Percentiles rank a stretch among this genome's conserved stretches.
Conservation (phyloP, 2,329 filamentous ascomycete species). For the Colletotrichum zoysiae region DNA sequence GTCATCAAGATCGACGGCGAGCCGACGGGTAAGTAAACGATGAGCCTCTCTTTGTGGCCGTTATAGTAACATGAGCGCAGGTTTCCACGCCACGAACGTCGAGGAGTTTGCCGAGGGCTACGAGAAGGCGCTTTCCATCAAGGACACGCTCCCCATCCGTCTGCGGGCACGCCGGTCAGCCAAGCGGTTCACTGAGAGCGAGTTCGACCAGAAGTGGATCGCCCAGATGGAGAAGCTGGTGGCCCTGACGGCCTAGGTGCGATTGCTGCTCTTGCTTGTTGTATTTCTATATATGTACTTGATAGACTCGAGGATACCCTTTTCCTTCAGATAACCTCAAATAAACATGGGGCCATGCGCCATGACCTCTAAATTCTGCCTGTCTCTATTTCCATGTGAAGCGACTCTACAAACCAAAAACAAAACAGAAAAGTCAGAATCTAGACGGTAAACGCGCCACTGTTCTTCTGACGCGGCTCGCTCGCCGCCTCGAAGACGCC, state of each 20-base stretch:
- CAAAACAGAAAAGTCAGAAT: not conserved
- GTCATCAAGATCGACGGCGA: constrained; percentile 83
- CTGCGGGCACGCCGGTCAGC: constrained; percentile 82
- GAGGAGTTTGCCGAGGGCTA: constrained; percentile 86
- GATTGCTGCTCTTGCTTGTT: constrained; percentile 30
- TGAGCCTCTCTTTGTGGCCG: not conserved
- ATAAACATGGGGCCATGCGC: constrained; percentile 15
- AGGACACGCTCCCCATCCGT: constrained; percentile 81
- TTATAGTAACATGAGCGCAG: constrained; percentile 55
- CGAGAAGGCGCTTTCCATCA: constrained; percentile 78
- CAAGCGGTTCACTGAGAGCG: constrained; percentile 86
- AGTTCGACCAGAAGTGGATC: constrained; percentile 85
- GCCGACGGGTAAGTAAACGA: constrained; percentile 73
- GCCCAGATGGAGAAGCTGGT: constrained; percentile 80
- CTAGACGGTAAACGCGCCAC: constrained; percentile 69
- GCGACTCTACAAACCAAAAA: not conserved
- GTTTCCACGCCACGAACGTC: constrained; percentile 86
- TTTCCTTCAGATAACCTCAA: constrained; percentile 42
- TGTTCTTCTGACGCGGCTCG: constrained; percentile 80
- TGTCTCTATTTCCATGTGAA: not conserved
- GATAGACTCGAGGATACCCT: constrained; percentile 55
- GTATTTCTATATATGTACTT: constrained; percentile 43
- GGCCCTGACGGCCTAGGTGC: constrained; percentile 48
- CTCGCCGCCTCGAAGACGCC: constrained; percentile 83
- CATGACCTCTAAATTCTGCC: not conserved